Percentiles rank a stretch among this genome's conserved stretches.
phyloP scores from a whole-genome alignment of 495 filamentous ascomycete species.

The Neurospora tetrasperma region DNA sequence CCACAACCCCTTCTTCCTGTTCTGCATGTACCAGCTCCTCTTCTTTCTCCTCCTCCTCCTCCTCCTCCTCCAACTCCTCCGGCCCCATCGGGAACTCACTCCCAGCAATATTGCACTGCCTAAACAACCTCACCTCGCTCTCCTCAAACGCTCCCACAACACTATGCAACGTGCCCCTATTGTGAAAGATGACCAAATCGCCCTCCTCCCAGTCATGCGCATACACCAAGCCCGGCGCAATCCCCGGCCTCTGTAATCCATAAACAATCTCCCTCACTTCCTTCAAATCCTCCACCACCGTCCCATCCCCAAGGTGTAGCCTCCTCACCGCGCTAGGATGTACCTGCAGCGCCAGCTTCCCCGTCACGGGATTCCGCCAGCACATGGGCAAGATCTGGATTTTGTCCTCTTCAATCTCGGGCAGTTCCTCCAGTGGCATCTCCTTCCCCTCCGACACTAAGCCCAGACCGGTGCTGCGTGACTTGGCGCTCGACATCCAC shows the following conservation, averaged over 20 bases:
- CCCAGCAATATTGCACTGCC: slow-evolving; percentile 66
- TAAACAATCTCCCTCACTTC: slow-evolving; percentile 58
- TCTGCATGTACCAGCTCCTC: background rate
- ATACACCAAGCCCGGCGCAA: slow-evolving; percentile 56
- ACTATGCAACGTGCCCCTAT: slow-evolving; percentile 59
- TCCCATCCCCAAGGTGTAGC: slow-evolving; percentile 52
- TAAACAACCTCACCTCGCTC: slow-evolving; percentile 59
- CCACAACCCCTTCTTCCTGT: background rate
- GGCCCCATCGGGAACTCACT: slow-evolving; percentile 43
- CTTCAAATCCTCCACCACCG: slow-evolving; percentile 52
- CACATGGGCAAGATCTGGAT: slow-evolving; percentile 60
- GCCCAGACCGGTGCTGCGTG: slow-evolving; percentile 56
- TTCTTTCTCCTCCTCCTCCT: background rate
- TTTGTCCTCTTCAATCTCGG: slow-evolving; percentile 50
- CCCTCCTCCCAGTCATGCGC: slow-evolving; percentile 67
- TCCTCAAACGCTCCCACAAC: slow-evolving; percentile 64
- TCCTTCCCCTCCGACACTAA: slow-evolving; percentile 52
- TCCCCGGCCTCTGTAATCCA: slow-evolving; percentile 58
- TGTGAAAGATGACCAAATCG: slow-evolving; percentile 64
- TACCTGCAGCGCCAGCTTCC: slow-evolving; percentile 55
- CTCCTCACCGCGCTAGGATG: slow-evolving; percentile 57
- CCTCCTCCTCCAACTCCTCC: background rate
- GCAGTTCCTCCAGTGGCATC: slow-evolving; percentile 44
- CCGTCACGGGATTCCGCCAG: slow-evolving; percentile 63
- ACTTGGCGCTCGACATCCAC: slow-evolving; percentile 59